These are phyloP conservation scores for Parsonsia alboflavescens DNA, from an alignment of 257 asterid genomes.

Conservation along the genomic window DNA sequence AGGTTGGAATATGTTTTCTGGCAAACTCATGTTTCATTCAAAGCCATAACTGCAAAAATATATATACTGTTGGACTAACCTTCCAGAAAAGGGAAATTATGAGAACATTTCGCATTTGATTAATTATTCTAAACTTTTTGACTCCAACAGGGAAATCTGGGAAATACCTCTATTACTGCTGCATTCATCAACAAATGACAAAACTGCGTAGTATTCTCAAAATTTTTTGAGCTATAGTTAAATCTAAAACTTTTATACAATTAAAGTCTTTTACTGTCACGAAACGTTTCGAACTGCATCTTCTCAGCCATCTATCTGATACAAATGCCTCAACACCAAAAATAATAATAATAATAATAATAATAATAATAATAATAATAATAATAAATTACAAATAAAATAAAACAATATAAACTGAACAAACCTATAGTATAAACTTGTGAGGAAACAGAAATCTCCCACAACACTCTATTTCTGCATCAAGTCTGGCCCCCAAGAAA, in stretches of 20 bases:
- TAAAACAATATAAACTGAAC: slow-evolving; percentile 5
- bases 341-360: too few relatives aligned
- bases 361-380: too few relatives aligned
- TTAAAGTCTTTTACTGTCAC: neutral
- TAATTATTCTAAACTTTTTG: neutral
- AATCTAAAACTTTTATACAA: slow-evolving; percentile 16
- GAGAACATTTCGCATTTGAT: neutral
- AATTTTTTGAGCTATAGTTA: neutral
- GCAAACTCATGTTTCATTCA: neutral
- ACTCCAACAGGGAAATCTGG: neutral
- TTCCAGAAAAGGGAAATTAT: neutral
- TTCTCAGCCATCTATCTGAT: slow-evolving; percentile 11
- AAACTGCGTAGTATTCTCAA: neutral
- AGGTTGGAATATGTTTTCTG: neutral
- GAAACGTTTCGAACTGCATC: slow-evolving; percentile 11
- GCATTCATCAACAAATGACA: neutral
- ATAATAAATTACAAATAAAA: neutral
- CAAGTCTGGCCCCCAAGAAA: slow-evolving; percentile 9
- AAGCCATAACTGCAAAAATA: neutral
- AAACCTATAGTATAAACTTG: slow-evolving; percentile 11
- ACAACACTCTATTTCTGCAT: slow-evolving; percentile 14
- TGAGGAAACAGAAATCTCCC: slow-evolving; percentile 15
- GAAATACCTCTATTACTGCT: neutral
- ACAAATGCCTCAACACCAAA: slow-evolving; percentile 12
- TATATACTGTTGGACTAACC: neutral